These are phyloP conservation scores for Herpetomonas samuelpessoai DNA, from an alignment of 208 protist genomes.

Conservation along the genomic window DNA sequence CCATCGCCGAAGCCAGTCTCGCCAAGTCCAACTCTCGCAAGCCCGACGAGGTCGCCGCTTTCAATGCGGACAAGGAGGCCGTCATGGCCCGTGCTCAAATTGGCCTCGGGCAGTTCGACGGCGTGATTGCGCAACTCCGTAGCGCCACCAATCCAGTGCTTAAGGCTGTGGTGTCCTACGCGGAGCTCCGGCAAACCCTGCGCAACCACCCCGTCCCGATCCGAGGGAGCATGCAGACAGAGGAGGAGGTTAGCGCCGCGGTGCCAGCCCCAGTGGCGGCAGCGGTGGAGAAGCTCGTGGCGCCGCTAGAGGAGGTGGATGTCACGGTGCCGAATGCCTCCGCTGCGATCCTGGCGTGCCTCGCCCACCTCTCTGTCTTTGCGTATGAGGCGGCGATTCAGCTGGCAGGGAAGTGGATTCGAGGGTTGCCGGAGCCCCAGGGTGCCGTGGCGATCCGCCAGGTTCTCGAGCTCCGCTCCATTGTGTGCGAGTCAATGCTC, in stretches of 20 bases:
- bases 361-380: constrained; percentile 42
- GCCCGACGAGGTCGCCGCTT: constrained; percentile 44
- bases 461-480: constrained; percentile 51
- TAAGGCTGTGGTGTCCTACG: constrained; percentile 44
- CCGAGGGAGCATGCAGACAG: constrained; percentile 5
- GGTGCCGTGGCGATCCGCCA: constrained; percentile 19
- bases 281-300: constrained; percentile 28
- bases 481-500: constrained; percentile 70
- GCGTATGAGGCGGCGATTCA: constrained; percentile 43
- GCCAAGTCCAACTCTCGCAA: constrained; percentile 33
- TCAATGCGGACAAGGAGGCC: constrained; percentile 64
- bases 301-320: constrained; percentile 21
- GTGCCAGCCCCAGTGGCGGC: constrained; percentile 8
- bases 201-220: constrained; percentile 12
- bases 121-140: constrained; percentile 58
- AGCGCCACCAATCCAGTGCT: constrained; percentile 49
- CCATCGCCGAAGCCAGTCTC: constrained; percentile 62
- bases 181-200: constrained; percentile 36
- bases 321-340: constrained; percentile 23
- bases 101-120: constrained; percentile 67
- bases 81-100: constrained; percentile 72
- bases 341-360: constrained; percentile 47
- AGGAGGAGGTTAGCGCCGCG: background rate
- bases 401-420: constrained; percentile 58
- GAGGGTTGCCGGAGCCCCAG: constrained; percentile 31